These are phyloP conservation scores for Fusarium clavum DNA, from an alignment of 2,329 filamentous ascomycete genomes.

Conservation along the genomic window DNA sequence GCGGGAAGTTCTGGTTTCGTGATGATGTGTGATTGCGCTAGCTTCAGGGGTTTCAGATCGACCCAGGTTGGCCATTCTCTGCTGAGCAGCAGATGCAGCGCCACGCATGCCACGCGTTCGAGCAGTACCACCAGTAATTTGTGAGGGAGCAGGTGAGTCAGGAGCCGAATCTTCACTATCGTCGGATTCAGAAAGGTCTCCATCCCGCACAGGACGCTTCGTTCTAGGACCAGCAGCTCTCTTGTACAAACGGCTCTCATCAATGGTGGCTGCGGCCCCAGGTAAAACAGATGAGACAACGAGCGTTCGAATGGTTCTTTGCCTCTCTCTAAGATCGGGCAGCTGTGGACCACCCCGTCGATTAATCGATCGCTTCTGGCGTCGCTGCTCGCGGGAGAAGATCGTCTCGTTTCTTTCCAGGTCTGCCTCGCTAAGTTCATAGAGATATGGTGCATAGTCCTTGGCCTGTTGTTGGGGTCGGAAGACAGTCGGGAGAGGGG, in stretches of 20 bases:
- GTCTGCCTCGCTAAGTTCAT: slow-evolving; percentile 91
- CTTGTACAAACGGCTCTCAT: slow-evolving; percentile 90
- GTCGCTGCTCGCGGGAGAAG: slow-evolving; percentile 91
- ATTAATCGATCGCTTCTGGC: slow-evolving; percentile 96
- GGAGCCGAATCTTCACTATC: slow-evolving; percentile 89
- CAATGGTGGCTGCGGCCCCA: slow-evolving; percentile 81
- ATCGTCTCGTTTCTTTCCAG: slow-evolving; percentile 91
- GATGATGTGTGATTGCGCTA: slow-evolving; percentile 68
- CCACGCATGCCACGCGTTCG: slow-evolving; percentile 90
- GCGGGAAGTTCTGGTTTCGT: slow-evolving; percentile 77
- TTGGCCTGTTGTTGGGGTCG: slow-evolving; percentile 92
- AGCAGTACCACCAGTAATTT: slow-evolving; percentile 79
- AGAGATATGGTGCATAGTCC: slow-evolving; percentile 92
- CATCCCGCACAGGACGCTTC: slow-evolving; percentile 67
- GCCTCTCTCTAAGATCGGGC: slow-evolving; percentile 95
- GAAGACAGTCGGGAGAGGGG: slow-evolving; percentile 85
- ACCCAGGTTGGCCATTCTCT: slow-evolving; percentile 83
- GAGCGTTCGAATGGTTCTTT: slow-evolving; percentile 90
- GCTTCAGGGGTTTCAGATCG: slow-evolving; percentile 92
- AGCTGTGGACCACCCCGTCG: slow-evolving; percentile 90
- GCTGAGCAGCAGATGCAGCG: slow-evolving; percentile 86
- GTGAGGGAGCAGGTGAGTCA: slow-evolving; percentile 84
- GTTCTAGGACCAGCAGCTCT: slow-evolving; percentile 71
- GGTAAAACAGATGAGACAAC: slow-evolving; percentile 93
- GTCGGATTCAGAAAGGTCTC: slow-evolving; percentile 86